phyloP scores from a whole-genome alignment of 2,329 filamentous ascomycete genomes.

The Lomentospora prolificans region DNA sequence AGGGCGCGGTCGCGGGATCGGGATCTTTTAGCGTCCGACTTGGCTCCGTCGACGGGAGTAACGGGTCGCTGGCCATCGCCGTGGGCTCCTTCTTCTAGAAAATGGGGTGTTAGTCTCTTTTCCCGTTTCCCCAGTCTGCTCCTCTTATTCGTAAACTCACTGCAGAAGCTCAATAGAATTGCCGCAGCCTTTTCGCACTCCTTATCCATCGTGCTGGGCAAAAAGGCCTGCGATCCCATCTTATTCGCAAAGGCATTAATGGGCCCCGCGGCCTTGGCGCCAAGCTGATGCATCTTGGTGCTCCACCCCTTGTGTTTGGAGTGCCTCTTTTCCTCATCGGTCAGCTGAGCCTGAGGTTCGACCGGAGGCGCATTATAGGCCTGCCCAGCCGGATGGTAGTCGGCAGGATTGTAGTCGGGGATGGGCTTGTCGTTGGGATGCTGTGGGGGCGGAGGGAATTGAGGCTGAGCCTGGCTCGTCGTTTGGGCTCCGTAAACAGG shows the following conservation, averaged over 20 bases:
- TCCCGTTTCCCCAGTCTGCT: too few species aligned
- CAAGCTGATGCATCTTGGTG: slow-evolving; percentile 11
- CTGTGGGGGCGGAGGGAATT: slow-evolving; percentile 10
- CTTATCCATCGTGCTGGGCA: slow-evolving; percentile 76
- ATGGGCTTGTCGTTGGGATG: slow-evolving; percentile 6
- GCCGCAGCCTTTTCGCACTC: slow-evolving; percentile 85
- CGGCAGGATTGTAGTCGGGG: slow-evolving; percentile 11
- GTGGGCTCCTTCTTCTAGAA: slow-evolving; percentile 11
- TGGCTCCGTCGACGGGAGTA: slow-evolving; percentile 13
- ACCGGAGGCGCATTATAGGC: slow-evolving; percentile 4
- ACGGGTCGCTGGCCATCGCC: slow-evolving; percentile 19
- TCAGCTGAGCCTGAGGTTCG: slow-evolving; percentile 2
- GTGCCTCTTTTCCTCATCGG: slow-evolving; percentile 1
- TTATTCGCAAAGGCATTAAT: slow-evolving; percentile 77
- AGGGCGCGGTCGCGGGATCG: slow-evolving; percentile 23
- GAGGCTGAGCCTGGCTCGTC: slow-evolving; percentile 11
- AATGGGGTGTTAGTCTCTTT: too few species aligned
- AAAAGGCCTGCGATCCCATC: slow-evolving; percentile 74
- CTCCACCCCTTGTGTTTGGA: slow-evolving; percentile 8
- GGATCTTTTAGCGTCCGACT: slow-evolving; percentile 21
- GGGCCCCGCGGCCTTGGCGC: slow-evolving; percentile 30
- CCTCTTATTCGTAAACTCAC: slow-evolving; percentile 36
- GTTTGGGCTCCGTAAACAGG: slow-evolving; percentile 6
- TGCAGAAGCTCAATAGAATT: slow-evolving; percentile 79
- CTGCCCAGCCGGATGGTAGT: slow-evolving; percentile 5